phyloP scores from a whole-genome alignment of 257 asterid species.

The Przewalskia tangutica region DNA sequence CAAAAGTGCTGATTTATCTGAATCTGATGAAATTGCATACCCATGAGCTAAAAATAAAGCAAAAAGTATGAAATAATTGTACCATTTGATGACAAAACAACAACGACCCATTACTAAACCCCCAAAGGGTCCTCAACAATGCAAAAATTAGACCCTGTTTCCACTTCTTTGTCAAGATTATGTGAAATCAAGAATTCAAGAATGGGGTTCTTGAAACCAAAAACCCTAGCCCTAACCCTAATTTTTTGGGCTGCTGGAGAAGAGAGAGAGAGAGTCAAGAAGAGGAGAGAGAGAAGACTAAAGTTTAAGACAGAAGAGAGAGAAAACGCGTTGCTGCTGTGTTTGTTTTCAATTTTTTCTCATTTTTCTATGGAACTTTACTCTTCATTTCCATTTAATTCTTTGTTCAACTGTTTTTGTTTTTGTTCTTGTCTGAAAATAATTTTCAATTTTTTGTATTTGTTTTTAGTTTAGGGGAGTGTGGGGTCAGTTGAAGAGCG shows the following conservation, averaged over 20 bases:
- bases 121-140: constrained; percentile 42
- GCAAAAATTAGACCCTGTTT: constrained; percentile 2
- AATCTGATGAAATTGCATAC: constrained; percentile 37
- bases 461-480: no score
- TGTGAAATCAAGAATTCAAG: neutral
- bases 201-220: neutral
- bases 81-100: constrained; percentile 46
- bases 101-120: constrained; percentile 58
- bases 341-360: neutral
- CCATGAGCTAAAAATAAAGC: constrained; percentile 33
- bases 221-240: constrained; percentile 54
- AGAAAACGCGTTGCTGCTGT: constrained; percentile 40
- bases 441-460: neutral
- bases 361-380: no score
- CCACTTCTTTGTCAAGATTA: neutral
- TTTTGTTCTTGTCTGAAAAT: neutral
- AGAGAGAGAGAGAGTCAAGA: constrained; percentile 17
- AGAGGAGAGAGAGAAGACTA: neutral
- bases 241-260: constrained; percentile 21
- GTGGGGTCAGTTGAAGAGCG: neutral
- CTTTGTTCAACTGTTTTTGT: constrained; percentile 3
- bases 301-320: constrained; percentile 4
- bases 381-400: neutral
- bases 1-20: constrained; percentile 74
- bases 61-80: constrained; percentile 30